These are phyloP conservation scores for Prunus dulcis DNA, from an alignment of 306 rosid species.

Conservation along the genomic window DNA sequence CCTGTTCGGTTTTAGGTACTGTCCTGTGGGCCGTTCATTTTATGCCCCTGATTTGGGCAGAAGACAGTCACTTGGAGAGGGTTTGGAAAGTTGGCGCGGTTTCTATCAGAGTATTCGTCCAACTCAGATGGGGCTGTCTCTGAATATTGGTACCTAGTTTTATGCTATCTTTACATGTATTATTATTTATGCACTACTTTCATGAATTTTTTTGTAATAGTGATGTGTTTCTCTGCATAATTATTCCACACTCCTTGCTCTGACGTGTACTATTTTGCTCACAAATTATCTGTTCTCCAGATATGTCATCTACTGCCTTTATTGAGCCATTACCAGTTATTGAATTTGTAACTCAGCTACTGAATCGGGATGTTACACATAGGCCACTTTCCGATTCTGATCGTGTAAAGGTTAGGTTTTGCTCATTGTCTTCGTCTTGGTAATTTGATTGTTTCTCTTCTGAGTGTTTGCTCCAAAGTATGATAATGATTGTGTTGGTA, in stretches of 20 bases:
- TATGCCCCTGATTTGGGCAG: slow-evolving; percentile 79
- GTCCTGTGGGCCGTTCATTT: slow-evolving; percentile 95
- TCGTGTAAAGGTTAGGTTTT: slow-evolving; percentile 71
- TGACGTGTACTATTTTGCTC: background rate
- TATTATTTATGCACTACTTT: background rate
- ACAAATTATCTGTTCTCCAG: slow-evolving; percentile 40
- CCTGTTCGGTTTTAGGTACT: slow-evolving; percentile 52
- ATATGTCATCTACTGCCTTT: slow-evolving; percentile 96
- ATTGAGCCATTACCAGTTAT: slow-evolving; percentile 95
- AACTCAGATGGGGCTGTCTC: slow-evolving; percentile 93
- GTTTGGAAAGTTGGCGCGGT: slow-evolving; percentile 98
- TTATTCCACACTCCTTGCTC: background rate
- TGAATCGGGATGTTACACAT: slow-evolving; percentile 67
- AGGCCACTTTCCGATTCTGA: slow-evolving; percentile 91
- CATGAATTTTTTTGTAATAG: background rate
- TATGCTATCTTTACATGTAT: background rate
- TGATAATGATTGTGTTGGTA: background rate
- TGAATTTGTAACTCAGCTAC: slow-evolving; percentile 76
- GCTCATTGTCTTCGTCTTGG: background rate
- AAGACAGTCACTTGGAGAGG: slow-evolving; percentile 90
- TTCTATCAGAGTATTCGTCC: slow-evolving; percentile 98
- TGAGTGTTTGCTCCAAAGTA: background rate
- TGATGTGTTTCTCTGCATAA: background rate
- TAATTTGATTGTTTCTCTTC: background rate
- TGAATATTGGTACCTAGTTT: slow-evolving; percentile 67